Base-by-base conservation (phyloP, 176 grass and related monocot species). In the Musa schizocarpa region DNA sequence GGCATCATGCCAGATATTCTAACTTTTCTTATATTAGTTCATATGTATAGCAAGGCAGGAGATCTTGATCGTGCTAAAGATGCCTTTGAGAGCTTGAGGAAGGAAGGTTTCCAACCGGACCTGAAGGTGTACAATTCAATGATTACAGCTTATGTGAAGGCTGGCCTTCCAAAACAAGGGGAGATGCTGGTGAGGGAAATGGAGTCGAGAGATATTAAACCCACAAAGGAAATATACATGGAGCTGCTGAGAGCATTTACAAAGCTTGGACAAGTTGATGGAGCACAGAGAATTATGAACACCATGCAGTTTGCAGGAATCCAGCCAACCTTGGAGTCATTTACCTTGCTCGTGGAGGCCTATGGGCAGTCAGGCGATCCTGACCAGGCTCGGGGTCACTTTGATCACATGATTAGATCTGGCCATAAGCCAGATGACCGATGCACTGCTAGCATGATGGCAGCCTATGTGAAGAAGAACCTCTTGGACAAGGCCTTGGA, bases 31-130 rank as follows among this genome's bases (percentile, higher is more conserved):
- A 78, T 77, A 26, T 88, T 98, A 54, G 75, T 93, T 16, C 84
- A 91, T 70, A 93, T 98, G 94, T 93, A 91, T 75, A 74, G 84
- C 82, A 83, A 87, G 75, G 52, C 64, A 64, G 88, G 88, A 71
- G 89, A 98, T 76, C 88, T 91, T 53, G 80, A 89, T 69, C 68
- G 81, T 67, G 82, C 94, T 24, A 85, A 82, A 50, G 53, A 87
- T 27, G 84, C 90, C 49, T 98, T 98, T 43, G 75, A 85, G 17
- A 82, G 67, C 25, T 65, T 87, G 81, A 70, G 5, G 24, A 84
- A 75, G 54, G 86, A 81, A 16, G 90, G 86, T 59, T 87, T 93
- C 76, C 71, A 85, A 81, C 82, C 86, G 12, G 80, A 98, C 74
- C 67, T 69, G 24, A 91, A 87, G 65, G 67, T 85, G 48, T 89